Evolutionary conservation across 83 land plant genomes (phyloP).

Genomic region (Picea engelmannii): DNA sequence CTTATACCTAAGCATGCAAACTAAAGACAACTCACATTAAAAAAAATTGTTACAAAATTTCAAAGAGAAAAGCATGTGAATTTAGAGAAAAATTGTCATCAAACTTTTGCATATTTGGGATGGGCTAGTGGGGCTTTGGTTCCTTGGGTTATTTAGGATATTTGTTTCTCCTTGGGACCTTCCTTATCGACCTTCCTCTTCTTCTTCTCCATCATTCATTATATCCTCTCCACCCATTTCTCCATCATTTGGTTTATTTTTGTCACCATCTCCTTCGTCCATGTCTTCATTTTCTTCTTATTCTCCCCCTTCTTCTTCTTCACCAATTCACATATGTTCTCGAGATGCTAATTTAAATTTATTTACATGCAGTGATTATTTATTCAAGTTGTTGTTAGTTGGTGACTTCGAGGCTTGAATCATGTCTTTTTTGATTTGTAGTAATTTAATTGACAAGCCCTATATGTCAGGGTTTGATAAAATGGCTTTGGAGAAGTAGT

Average conservation of each 20-base stretch:
- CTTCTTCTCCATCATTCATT: neutral
- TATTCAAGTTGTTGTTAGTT: too few species aligned
- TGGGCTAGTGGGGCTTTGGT: neutral
- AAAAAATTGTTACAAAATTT: neutral
- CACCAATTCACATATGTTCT: too few species aligned
- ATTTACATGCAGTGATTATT: too few species aligned
- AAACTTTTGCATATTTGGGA: neutral
- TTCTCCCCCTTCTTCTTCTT: neutral
- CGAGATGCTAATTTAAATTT: too few species aligned
- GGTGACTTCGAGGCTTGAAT: too few species aligned
- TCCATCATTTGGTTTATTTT: neutral
- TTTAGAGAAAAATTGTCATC: neutral
- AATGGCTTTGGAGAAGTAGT: slow-evolving; percentile 11
- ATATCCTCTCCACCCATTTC: neutral
- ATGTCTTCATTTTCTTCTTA: too few species aligned
- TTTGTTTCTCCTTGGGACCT: neutral
- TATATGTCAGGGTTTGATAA: too few species aligned
- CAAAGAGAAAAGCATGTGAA: neutral
- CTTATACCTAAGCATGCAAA: neutral
- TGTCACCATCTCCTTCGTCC: too few species aligned
- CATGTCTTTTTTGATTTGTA: too few species aligned
- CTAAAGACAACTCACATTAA: neutral
- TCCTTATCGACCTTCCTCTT: neutral
- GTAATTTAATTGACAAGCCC: too few species aligned
- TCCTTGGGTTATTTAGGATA: neutral